These are phyloP conservation scores for Bolboschoenoplectus hybrid DNA, from an alignment of 202 grass and related monocot genomes.

Conservation along the genomic window DNA sequence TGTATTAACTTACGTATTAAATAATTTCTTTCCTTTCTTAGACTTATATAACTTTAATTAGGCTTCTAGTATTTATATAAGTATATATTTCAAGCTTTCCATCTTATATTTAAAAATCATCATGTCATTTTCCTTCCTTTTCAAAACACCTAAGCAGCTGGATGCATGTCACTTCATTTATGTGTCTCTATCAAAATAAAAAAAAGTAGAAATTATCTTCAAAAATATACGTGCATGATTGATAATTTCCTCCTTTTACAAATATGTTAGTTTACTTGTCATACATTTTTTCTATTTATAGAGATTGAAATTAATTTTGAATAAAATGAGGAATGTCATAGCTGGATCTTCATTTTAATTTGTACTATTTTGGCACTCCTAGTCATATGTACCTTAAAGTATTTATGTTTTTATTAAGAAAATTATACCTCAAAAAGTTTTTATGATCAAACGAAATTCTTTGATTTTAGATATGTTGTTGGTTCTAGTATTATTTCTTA, in stretches of 20 bases:
- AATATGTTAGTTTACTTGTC: not conserved
- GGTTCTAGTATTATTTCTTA: too few relatives aligned
- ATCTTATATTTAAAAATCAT: not conserved
- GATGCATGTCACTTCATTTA: not conserved
- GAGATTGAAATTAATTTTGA: slow-evolving; percentile 2
- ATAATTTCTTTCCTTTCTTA: not conserved
- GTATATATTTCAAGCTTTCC: not conserved
- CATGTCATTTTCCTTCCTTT: slow-evolving; percentile 13
- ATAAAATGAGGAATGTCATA: not conserved
- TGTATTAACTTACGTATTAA: slow-evolving; percentile 5
- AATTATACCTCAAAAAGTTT: too few relatives aligned
- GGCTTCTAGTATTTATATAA: not conserved
- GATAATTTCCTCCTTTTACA: not conserved
- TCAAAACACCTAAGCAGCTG: slow-evolving; percentile 3
- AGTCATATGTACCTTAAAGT: too few relatives aligned
- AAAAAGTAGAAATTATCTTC: not conserved
- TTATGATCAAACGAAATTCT: too few relatives aligned
- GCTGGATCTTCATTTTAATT: too few relatives aligned
- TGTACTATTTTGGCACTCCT: too few relatives aligned
- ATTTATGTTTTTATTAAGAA: too few relatives aligned
- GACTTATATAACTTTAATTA: not conserved
- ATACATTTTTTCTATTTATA: not conserved
- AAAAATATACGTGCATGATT: not conserved
- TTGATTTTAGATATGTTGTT: too few relatives aligned
- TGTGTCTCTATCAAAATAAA: not conserved